These are phyloP conservation scores for Trametes elegans DNA, from an alignment of 768 basidiomycete genomes.

Conservation along the genomic window DNA sequence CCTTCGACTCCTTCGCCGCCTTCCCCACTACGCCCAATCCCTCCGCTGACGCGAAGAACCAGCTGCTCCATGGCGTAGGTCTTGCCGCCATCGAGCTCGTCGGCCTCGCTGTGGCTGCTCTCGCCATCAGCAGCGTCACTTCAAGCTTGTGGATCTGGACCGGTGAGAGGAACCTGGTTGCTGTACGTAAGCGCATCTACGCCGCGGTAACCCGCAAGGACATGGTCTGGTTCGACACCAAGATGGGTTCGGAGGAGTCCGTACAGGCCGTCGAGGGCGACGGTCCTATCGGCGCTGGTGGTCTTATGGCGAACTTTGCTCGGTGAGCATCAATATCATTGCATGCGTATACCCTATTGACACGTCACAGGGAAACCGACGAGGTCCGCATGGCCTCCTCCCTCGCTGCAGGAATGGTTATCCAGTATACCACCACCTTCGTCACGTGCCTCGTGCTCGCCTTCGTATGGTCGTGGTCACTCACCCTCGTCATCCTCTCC, in stretches of 20 bases:
- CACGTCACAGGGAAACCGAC: slow-evolving; percentile 77
- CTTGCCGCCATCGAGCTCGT: slow-evolving; percentile 64
- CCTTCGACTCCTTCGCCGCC: slow-evolving; percentile 68
- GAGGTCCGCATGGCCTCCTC: slow-evolving; percentile 87
- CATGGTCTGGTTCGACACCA: slow-evolving; percentile 90
- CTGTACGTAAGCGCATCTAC: slow-evolving; percentile 69
- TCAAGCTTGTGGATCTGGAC: slow-evolving; percentile 84
- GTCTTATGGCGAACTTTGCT: slow-evolving; percentile 91
- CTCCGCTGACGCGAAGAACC: slow-evolving; percentile 43
- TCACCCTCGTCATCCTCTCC: slow-evolving; percentile 91
- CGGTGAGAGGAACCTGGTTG: slow-evolving; percentile 76
- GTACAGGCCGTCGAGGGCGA: slow-evolving; percentile 38
- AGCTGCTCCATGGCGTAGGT: slow-evolving; percentile 56
- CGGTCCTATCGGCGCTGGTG: slow-evolving; percentile 75
- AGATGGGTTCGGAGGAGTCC: slow-evolving; percentile 59
- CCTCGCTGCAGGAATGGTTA: slow-evolving; percentile 68
- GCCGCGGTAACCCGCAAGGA: slow-evolving; percentile 61
- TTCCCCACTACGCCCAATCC: slow-evolving; percentile 47
- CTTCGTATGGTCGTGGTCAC: slow-evolving; percentile 72
- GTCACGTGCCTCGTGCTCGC: slow-evolving; percentile 80
- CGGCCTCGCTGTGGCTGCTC: slow-evolving; percentile 60
- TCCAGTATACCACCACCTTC: slow-evolving; percentile 82
- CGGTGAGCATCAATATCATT: slow-evolving; percentile 44
- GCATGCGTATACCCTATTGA: neutral
- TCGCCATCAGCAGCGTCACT: slow-evolving; percentile 72